A percentile compares a stretch with the other conserved stretches of the same genome.
These are phyloP conservation scores for Zea mays DNA, from an alignment of 176 grass and related monocot species.

Conservation along the genomic window DNA sequence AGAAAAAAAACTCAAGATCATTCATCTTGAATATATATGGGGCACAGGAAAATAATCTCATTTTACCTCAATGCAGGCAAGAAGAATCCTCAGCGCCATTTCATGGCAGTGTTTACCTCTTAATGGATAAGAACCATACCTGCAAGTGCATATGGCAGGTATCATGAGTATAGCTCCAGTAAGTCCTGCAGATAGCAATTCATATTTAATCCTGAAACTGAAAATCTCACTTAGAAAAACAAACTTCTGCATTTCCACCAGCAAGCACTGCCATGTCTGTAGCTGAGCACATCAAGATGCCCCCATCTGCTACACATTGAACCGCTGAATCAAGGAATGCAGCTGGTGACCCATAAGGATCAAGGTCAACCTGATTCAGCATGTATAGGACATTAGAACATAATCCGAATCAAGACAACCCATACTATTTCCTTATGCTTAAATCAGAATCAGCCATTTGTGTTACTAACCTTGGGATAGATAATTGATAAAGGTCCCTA, in stretches of 20 bases:
- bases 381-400: conserved; percentile 1
- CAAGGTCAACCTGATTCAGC: conserved; percentile 71
- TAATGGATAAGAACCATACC: conserved; percentile 87
- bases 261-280: conserved; percentile 89
- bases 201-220: conserved; percentile 1
- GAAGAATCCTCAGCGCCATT: conserved; percentile 91
- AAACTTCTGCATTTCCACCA: conserved; percentile 74
- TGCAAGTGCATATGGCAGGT: conserved; percentile 37
- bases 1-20: neutral
- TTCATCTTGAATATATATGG: neutral
- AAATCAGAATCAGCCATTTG: neutral
- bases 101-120: conserved; percentile 93
- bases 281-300: conserved; percentile 80
- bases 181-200: neutral
- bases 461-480: no score
- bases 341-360: conserved; percentile 87
- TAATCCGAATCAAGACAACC: conserved; percentile 5
- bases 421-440: conserved; percentile 17
- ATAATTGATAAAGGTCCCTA: no score
- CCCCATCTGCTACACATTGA: conserved; percentile 74
- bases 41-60: neutral
- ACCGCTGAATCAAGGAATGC: conserved; percentile 82
- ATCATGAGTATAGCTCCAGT: conserved; percentile 7
- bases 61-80: conserved; percentile 78
- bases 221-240: conserved; percentile 75